Conservation (phyloP, 148 eudicot genomes). For the Rhododendron griersonianum region DNA sequence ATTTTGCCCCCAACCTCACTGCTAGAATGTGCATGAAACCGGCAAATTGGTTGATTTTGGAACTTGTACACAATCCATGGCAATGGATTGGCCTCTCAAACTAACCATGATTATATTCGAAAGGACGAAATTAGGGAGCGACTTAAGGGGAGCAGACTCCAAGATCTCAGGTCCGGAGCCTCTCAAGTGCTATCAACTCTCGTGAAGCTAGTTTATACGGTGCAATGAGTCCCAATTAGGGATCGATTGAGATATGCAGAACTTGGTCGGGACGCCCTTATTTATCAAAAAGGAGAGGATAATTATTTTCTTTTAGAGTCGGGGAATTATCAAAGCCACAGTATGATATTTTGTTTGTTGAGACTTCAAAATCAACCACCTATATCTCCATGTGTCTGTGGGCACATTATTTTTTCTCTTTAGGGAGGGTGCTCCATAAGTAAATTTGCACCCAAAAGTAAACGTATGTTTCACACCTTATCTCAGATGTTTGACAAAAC, state of each 20-base stretch:
- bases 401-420: neutral
- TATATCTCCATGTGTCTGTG: neutral
- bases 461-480: neutral
- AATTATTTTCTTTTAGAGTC: neutral
- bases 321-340: neutral
- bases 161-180: neutral
- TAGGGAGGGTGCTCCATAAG: neutral
- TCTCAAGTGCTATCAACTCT: no score
- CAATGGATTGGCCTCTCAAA: neutral
- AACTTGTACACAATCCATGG: neutral
- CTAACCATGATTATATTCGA: neutral
- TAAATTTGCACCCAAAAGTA: neutral
- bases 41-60: neutral
- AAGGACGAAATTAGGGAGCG: neutral
- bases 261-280: neutral
- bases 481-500: neutral
- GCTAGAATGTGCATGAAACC: neutral
- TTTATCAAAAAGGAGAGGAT: neutral
- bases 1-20: neutral
- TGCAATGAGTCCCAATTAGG: no score
- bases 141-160: neutral
- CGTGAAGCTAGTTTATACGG: neutral
- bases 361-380: slow-evolving; percentile 11
- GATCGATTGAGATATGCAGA: neutral
- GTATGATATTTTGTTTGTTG: neutral